These are phyloP conservation scores for Tricholoma matsutake DNA, from an alignment of 768 basidiomycete genomes.

Conservation along the genomic window DNA sequence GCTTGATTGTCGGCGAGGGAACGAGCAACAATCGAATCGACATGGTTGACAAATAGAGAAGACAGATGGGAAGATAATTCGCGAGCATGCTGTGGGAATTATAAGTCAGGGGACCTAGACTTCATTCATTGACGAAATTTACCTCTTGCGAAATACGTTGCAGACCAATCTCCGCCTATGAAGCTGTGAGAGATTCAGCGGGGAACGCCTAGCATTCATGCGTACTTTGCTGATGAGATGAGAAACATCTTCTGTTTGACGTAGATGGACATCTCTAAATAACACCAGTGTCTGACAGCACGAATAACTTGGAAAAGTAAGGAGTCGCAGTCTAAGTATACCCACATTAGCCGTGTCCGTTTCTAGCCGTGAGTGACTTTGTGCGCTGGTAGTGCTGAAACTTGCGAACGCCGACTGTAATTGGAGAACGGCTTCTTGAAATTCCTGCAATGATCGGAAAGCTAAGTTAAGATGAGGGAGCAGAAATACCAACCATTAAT, in stretches of 20 bases:
- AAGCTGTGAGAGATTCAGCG: not conserved
- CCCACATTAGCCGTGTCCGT: not conserved
- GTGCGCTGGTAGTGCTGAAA: not conserved
- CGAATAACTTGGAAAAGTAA: not conserved
- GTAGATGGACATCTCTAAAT: not conserved
- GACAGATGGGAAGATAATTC: not conserved
- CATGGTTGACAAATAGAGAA: not conserved
- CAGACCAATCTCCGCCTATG: not conserved
- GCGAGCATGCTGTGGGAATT: not conserved
- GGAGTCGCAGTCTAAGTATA: not conserved
- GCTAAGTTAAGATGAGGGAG: not conserved
- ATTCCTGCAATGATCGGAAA: constrained; percentile 6
- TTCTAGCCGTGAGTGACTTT: not conserved
- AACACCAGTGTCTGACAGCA: not conserved
- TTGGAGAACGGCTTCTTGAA: constrained; percentile 11
- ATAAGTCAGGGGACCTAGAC: not conserved
- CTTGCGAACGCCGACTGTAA: constrained; percentile 3
- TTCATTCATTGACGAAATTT: not conserved
- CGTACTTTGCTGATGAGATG: not conserved
- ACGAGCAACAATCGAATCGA: not conserved
- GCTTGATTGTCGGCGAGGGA: constrained; percentile 7
- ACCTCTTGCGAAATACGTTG: not conserved
- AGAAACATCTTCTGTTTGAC: not conserved
- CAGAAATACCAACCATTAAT: constrained; percentile 20
- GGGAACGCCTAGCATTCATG: too few species aligned